Base-by-base conservation (phyloP, 176 grass and related monocot species). In the Oryza meridionalis region DNA sequence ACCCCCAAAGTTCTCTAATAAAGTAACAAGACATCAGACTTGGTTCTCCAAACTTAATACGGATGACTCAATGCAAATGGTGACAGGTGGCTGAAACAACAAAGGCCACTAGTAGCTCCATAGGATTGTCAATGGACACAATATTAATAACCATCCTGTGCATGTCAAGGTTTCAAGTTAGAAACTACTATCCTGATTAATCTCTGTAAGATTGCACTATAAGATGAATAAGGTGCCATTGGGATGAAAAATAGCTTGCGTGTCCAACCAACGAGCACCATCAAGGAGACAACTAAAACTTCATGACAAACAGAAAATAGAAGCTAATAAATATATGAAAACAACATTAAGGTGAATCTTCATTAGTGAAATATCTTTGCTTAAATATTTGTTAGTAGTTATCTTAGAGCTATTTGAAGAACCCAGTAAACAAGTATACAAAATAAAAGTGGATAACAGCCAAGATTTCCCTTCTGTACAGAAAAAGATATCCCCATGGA, bases 211-310 rank as follows among this genome's bases (percentile, higher is more conserved):
- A 12, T 15, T 67, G 43, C 31, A 40, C 19, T 13, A 65, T n/a
- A 31, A 58, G 22, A 6, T 22, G 0, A 79, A 67, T 49, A 22
- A 67, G 8, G 19, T 21, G 2, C 58, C 16, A 40, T 14, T 84
- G 22, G 5, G 15, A 61, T 65, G 53, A 59, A 65, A 47, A 35
- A 6, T 16, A 35, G 6, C 7, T 7, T 16, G 22, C 6, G 50
- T 5, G 11, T 50, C 70, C 51, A 33, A 37, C 29, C 40, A 82
- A 70, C n/a, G 5, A 43, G 16, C 21, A 71, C 11, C 15, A 35
- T 70, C 65, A 70, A n/a, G 11, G 69, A 63, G 22, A 32, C 64
- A 84, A 58, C 73, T 11, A 77, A n/a, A 68, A 76, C 24, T 67
- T 76, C 35, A 40, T 31, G 15, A 47, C 17, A 16, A 12, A 8